These are phyloP conservation scores for Centrapalus pauciflorus DNA, from an alignment of 129 eudicot species.

Conservation along the genomic window DNA sequence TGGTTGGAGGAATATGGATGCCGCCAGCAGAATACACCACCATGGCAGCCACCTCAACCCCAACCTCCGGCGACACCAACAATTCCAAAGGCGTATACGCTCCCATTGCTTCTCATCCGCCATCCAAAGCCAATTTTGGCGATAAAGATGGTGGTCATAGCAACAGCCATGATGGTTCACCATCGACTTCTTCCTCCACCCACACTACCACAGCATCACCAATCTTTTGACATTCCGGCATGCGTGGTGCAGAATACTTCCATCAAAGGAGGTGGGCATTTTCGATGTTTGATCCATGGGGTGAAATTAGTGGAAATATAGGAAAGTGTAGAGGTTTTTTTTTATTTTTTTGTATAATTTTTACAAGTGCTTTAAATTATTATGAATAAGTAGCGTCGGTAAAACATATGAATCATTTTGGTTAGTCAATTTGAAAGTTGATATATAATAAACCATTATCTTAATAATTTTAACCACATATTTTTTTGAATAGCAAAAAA, in stretches of 20 bases:
- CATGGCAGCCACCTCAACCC: constrained; percentile 22
- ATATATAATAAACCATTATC: no score
- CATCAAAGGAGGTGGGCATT: constrained; percentile 19
- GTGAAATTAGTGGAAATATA: constrained; percentile 21
- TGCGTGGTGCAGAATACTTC: constrained; percentile 35
- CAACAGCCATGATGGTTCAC: constrained; percentile 50
- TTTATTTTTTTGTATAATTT: constrained; percentile 10
- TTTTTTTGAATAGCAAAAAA: no score
- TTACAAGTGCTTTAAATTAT: neutral
- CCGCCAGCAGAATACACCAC: constrained; percentile 77
- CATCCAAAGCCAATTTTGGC: constrained; percentile 33
- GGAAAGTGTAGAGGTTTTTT: constrained; percentile 14
- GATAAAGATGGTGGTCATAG: constrained; percentile 33
- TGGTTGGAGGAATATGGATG: constrained; percentile 97
- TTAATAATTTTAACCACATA: no score
- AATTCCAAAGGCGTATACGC: constrained; percentile 53
- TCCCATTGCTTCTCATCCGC: constrained; percentile 50
- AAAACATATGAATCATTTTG: no score
- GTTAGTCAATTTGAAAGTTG: no score
- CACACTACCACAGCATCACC: constrained; percentile 62
- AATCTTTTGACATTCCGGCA: constrained; percentile 20
- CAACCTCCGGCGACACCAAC: constrained; percentile 44
- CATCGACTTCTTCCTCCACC: constrained; percentile 63
- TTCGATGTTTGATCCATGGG: neutral
- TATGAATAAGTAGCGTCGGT: no score